phyloP scores from a whole-genome alignment of 176 grass and related monocot genomes.

The Phragmites australis region DNA sequence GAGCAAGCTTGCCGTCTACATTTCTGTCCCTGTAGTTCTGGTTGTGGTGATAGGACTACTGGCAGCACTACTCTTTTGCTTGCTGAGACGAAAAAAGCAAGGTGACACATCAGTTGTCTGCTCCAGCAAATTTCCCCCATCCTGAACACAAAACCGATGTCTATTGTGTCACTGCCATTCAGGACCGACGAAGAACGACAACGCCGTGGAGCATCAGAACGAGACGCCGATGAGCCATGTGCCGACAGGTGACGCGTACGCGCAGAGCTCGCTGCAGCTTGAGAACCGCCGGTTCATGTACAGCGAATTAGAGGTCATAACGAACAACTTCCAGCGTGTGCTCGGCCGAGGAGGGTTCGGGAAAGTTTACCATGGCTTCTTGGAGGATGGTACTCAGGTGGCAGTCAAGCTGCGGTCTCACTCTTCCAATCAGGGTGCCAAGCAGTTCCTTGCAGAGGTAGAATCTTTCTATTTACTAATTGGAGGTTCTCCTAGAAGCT shows the following conservation, averaged over 20 bases:
- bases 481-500: too few relatives aligned
- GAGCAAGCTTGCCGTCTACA: constrained; percentile 25
- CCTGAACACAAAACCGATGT: not conserved
- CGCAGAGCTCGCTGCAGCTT: constrained; percentile 3
- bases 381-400: constrained; percentile 50
- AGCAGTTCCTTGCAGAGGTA: constrained; percentile 59
- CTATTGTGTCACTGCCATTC: not conserved
- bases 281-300: constrained; percentile 54
- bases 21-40: constrained; percentile 33
- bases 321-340: constrained; percentile 44
- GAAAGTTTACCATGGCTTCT: constrained; percentile 39
- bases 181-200: not conserved
- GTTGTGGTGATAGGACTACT: not conserved
- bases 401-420: constrained; percentile 52
- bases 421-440: constrained; percentile 43
- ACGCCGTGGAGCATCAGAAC: constrained; percentile 6
- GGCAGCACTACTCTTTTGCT: not conserved
- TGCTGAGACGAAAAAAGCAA: constrained; percentile 7
- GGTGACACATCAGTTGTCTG: constrained; percentile 8
- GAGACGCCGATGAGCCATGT: not conserved
- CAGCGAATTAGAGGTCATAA: constrained; percentile 41
- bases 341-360: constrained; percentile 61
- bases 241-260: not conserved
- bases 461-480: not conserved
- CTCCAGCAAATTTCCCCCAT: not conserved